These are phyloP conservation scores for Rosa hybrid DNA, from an alignment of 331 rosid genomes.

Conservation along the genomic window DNA sequence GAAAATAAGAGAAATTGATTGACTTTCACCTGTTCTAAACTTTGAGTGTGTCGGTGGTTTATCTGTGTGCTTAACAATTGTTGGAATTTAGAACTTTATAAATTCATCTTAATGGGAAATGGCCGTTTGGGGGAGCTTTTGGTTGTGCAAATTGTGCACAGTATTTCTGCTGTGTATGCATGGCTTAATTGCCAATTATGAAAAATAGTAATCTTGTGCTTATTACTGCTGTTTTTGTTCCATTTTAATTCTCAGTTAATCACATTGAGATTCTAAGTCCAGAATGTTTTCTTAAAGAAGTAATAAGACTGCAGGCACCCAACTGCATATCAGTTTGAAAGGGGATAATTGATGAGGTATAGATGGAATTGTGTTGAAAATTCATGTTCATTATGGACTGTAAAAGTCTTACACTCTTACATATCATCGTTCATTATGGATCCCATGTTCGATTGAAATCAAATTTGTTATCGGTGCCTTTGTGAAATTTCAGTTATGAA, in stretches of 20 bases:
- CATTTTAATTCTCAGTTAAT: neutral
- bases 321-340: neutral
- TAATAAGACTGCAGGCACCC: neutral
- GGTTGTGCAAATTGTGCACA: neutral
- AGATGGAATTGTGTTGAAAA: neutral
- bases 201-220: neutral
- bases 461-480: neutral
- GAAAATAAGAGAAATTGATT: too few species aligned
- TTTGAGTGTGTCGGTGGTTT: too few species aligned
- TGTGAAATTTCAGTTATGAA: neutral
- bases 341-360: neutral
- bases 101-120: too few species aligned
- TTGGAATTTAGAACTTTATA: too few species aligned
- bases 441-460: neutral
- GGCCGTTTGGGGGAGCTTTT: neutral
- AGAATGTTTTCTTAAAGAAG: neutral
- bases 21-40: too few species aligned
- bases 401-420: too few species aligned
- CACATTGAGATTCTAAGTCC: neutral
- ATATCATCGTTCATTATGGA: too few species aligned
- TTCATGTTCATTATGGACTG: neutral
- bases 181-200: neutral
- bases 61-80: too few species aligned
- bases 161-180: neutral
- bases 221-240: neutral